Percentiles rank a stretch among this genome's conserved stretches.
These are phyloP conservation scores for Botrytis pseudocinerea DNA, from an alignment of 2,329 filamentous ascomycete species.

Conservation along the genomic window DNA sequence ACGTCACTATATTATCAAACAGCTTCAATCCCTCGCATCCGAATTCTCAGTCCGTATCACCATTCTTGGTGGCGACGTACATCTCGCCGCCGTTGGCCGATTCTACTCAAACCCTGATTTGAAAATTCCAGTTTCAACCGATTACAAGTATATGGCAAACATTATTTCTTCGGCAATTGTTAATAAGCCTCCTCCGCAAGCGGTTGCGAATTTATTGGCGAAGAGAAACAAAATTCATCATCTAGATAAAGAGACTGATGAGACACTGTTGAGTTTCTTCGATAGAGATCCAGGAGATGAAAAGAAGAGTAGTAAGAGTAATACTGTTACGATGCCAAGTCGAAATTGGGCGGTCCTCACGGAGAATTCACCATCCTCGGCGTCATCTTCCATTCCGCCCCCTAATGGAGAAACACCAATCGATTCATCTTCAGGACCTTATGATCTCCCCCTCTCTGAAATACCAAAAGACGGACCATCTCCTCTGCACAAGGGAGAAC, in stretches of 20 bases:
- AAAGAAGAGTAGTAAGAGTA: constrained; percentile 72
- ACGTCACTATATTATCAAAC: constrained; percentile 73
- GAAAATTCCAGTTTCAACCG: constrained; percentile 72
- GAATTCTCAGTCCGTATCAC: constrained; percentile 88
- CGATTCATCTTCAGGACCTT: constrained; percentile 17
- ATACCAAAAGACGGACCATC: constrained; percentile 65
- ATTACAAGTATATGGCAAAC: constrained; percentile 94
- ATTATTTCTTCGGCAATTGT: constrained; percentile 93
- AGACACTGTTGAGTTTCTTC: constrained; percentile 92
- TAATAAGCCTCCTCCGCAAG: constrained; percentile 87
- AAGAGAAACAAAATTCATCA: constrained; percentile 82
- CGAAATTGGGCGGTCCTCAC: constrained; percentile 91
- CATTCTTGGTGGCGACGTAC: constrained; percentile 91
- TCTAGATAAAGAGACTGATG: constrained; percentile 72
- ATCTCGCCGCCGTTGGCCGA: constrained; percentile 85
- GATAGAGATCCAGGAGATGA: constrained; percentile 78
- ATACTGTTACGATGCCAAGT: constrained; percentile 86
- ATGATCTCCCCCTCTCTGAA: constrained; percentile 34
- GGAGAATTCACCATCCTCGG: constrained; percentile 78
- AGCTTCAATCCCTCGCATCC: constrained; percentile 79
- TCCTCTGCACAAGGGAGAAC: constrained; percentile 73
- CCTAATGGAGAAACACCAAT: constrained; percentile 27
- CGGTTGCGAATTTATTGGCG: constrained; percentile 85
- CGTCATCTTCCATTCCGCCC: constrained; percentile 36
- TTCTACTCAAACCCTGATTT: constrained; percentile 91